Base-by-base conservation (phyloP, 1,284 basidiomycete genomes). In the Moesziomyces aphidis region DNA sequence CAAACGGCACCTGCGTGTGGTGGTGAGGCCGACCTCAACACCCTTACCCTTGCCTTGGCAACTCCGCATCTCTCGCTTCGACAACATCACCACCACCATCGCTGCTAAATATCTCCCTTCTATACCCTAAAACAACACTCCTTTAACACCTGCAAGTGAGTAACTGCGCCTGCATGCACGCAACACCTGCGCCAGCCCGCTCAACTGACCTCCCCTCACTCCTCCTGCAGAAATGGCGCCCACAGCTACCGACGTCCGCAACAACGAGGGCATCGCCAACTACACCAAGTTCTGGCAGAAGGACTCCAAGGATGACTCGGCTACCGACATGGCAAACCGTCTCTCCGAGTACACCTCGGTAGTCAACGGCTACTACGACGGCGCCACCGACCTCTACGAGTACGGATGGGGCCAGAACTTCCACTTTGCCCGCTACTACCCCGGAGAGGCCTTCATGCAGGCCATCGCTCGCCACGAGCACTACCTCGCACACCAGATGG, bases 401-500 rank as follows among this genome's bases (percentile, higher is more conserved):
- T 98, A 94, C 84, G 95, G 93, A 31, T 96, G 94, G 94, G 89
- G 89, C 8, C 88, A 91, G 66, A 95, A 92, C 50, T 99, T 99
- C 90, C 96, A 99, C 87, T 99, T 99, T 86, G 97, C 93, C 60
- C 93, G 97, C 45, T 99, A 97, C 89, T 95, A 93, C 90, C 92
- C 92, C 86, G 97, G 96, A 73, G 97, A 99, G 86, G 90, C 90
- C 1, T 98, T 99, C 85, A 86, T 87, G 71, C 89, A 89, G 83
- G 89, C 89, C 50, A 87, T 99, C 61, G 95, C 96, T 19, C 92
- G 97, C 57, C 96, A 99, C 85, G 96, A 99, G 87, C 96, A 99
- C 87, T 99, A 96, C 87, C 93, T 99, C 72, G 91, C 95, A 95
- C 74, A 73, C 47, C 65, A 70, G 34, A 84, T 84, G 83, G 45